phyloP scores from a whole-genome alignment of 768 basidiomycete genomes.

The Boletellus ananas region DNA sequence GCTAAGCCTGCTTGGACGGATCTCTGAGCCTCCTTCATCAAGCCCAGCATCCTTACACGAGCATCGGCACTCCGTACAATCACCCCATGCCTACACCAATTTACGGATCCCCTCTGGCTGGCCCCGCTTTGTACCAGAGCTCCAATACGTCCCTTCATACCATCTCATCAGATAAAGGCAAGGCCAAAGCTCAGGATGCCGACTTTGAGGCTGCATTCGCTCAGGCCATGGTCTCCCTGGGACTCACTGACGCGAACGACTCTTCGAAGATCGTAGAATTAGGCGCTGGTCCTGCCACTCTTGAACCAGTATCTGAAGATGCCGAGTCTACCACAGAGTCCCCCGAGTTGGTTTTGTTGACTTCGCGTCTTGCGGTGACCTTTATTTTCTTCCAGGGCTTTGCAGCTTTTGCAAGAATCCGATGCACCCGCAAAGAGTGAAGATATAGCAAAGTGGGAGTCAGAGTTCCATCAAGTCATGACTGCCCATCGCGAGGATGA shows the following conservation, averaged over 20 bases:
- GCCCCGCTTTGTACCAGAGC: slow-evolving; percentile 33
- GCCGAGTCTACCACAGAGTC: slow-evolving; percentile 40
- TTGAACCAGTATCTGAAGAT: slow-evolving; percentile 39
- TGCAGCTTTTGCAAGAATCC: slow-evolving; percentile 58
- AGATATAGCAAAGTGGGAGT: slow-evolving; percentile 78
- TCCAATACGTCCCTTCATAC: slow-evolving; percentile 22
- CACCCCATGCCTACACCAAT: slow-evolving; percentile 30
- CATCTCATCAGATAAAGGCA: slow-evolving; percentile 48
- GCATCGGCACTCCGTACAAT: slow-evolving; percentile 35
- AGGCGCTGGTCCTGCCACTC: slow-evolving; percentile 36
- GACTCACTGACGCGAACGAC: slow-evolving; percentile 36
- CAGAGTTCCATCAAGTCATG: slow-evolving; percentile 80
- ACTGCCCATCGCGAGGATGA: slow-evolving; percentile 61
- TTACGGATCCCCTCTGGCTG: slow-evolving; percentile 34
- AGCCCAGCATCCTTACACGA: slow-evolving; percentile 40
- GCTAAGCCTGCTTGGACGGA: not conserved
- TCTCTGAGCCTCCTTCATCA: slow-evolving; percentile 7
- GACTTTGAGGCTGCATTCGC: slow-evolving; percentile 88
- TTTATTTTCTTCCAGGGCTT: slow-evolving; percentile 42
- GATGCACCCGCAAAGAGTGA: slow-evolving; percentile 53
- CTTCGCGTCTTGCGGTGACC: not conserved
- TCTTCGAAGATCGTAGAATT: slow-evolving; percentile 54
- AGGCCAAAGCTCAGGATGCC: slow-evolving; percentile 73
- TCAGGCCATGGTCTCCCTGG: slow-evolving; percentile 54
- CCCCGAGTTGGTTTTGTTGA: slow-evolving; percentile 44